phyloP scores from a whole-genome alignment of 1,139 yeast genomes.

The Hemisphaericaspora subhashii region DNA sequence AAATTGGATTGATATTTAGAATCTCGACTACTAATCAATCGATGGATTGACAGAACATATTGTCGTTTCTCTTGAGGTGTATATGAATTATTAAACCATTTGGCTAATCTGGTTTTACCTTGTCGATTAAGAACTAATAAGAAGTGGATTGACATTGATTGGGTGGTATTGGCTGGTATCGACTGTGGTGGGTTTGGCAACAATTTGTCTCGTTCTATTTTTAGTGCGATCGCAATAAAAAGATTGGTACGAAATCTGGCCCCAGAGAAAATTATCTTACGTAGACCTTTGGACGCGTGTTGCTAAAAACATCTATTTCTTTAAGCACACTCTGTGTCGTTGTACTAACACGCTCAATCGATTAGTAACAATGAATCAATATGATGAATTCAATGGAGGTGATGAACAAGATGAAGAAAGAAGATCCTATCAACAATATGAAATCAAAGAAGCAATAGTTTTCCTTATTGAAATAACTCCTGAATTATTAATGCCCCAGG shows the following conservation, averaged over 20 bases:
- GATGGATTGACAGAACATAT: conserved; percentile 69
- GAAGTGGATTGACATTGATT: conserved; percentile 66
- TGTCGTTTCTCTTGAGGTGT: conserved; percentile 52
- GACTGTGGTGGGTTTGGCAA: neutral
- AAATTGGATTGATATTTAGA: conserved; percentile 80
- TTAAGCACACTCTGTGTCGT: neutral
- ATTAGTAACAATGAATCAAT: conserved; percentile 2
- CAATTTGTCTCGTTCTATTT: too few species aligned
- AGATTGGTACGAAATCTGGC: too few species aligned
- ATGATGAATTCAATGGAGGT: conserved; percentile 12
- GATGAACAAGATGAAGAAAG: conserved; percentile 15
- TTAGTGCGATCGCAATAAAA: too few species aligned
- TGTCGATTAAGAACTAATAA: conserved; percentile 83
- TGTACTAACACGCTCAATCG: neutral
- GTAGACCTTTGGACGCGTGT: too few species aligned
- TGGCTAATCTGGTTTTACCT: conserved; percentile 85
- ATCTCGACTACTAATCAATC: conserved; percentile 79
- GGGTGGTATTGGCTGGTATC: neutral
- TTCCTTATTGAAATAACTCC: conserved; percentile 63
- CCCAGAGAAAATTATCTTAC: too few species aligned
- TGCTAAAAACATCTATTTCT: too few species aligned
- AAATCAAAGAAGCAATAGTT: conserved; percentile 61
- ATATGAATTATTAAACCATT: conserved; percentile 60
- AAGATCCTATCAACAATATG: conserved; percentile 36
- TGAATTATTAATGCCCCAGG: conserved; percentile 39